Evolutionary conservation across 441 rosid species (phyloP), one percentile per base, ranked within the genome.

Genomic region (Gossypium davidsonii): DNA sequence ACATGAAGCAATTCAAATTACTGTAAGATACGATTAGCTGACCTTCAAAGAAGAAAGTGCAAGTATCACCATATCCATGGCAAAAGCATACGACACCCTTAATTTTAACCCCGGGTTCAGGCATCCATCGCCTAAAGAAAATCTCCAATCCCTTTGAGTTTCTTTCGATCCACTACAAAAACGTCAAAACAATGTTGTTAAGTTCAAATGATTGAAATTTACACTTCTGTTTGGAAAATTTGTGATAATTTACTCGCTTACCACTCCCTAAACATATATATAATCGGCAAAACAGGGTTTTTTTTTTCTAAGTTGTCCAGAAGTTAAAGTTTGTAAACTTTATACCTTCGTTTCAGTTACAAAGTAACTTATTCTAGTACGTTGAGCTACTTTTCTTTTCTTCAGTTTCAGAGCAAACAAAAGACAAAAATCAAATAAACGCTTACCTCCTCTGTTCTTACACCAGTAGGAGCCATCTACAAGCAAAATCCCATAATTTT

Each of bases 11-110:
- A 51, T 23, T 53, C 0, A 18, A 75, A 37, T 39, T 25, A 70
- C 21, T 8, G n/a, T 46, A 6, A 77, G 62, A 82, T 3, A 53
- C 9, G 58, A 67, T 21, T 14, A 64, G 74, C 90, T 6, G 76
- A 94, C 98, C 98, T 88, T 94, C 97, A 53, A 92, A 91, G 88
- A 94, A 90, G 90, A 94, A 94, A 74, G 98, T 94, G 88, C 97
- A 92, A 60, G 97, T 89, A 78, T 93, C 97, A 44, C 98, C 98
- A 82, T 94, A 94, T 11, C 98, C 98, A 87, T 94, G 97, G 77
- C 90, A 86, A 60, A 92, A 87, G 72, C 74, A 92, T 72, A 94
- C 76, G 44, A 80, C 84, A 67, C 95, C 98, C 84, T 92, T 92
- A 28, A 89, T 85, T 75, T 39, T 63, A 28, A 82, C 85, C 0